These are phyloP conservation scores for Lasiodiplodia sp. DNA, from an alignment of 2,329 filamentous ascomycete genomes.

Conservation along the genomic window DNA sequence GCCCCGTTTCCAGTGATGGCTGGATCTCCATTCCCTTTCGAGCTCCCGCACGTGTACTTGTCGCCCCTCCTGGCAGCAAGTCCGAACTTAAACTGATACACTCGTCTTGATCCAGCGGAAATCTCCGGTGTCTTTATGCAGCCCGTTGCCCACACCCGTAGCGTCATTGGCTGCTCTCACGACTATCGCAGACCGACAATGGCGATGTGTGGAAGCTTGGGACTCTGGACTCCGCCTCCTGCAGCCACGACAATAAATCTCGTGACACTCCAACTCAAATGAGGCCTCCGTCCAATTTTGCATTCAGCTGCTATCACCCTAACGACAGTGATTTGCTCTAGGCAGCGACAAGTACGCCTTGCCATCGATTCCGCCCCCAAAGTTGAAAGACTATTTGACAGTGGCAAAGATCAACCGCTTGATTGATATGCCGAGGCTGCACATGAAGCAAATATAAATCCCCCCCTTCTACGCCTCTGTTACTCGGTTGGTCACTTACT, in stretches of 20 bases:
- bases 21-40: neutral
- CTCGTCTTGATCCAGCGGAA: neutral
- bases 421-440: neutral
- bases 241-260: conserved; percentile 12
- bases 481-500: neutral
- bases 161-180: neutral
- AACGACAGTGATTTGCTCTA: conserved; percentile 3
- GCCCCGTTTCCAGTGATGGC: neutral
- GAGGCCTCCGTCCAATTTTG: neutral
- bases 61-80: neutral
- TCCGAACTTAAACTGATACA: neutral
- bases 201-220: neutral
- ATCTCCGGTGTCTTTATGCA: neutral
- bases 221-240: neutral
- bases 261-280: neutral
- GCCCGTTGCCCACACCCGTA: too few relatives aligned
- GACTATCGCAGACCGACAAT: neutral
- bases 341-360: neutral
- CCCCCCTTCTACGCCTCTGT: neutral
- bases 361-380: conserved; percentile 5
- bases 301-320: neutral
- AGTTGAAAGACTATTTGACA: neutral
- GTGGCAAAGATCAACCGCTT: neutral
- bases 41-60: neutral
- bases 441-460: neutral